These are phyloP conservation scores for Corymbia citriodora DNA, from an alignment of 441 rosid genomes.

Conservation along the genomic window DNA sequence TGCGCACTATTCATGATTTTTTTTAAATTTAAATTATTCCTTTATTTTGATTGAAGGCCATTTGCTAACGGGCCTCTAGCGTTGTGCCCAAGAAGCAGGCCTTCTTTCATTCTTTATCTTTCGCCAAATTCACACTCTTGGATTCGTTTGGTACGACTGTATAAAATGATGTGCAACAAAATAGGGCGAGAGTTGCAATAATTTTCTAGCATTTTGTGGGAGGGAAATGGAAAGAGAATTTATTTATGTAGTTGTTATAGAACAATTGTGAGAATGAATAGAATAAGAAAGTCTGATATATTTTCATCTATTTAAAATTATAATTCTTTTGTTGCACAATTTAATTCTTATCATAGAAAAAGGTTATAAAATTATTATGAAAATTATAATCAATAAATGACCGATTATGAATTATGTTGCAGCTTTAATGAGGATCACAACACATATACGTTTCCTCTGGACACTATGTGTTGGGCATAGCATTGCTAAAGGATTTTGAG, in stretches of 20 bases:
- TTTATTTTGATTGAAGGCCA: background rate
- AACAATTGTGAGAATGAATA: background rate
- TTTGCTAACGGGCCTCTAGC: background rate
- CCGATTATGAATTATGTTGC: background rate
- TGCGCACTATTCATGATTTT: background rate
- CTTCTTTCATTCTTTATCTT: background rate
- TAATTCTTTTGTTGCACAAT: background rate
- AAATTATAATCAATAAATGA: background rate
- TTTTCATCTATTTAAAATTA: background rate
- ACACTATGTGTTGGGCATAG: background rate
- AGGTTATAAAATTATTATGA: background rate
- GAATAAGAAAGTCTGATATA: background rate
- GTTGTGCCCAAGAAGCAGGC: background rate
- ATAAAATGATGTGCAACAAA: background rate
- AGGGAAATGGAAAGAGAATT: background rate
- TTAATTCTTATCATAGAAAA: background rate
- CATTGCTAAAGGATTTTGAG: background rate
- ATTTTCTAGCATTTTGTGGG: background rate
- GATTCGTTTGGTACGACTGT: background rate
- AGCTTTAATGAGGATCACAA: background rate
- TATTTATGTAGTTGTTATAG: background rate
- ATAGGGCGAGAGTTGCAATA: background rate
- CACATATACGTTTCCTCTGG: background rate
- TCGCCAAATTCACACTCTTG: background rate
- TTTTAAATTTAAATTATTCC: background rate